These are phyloP conservation scores for Darksidea phi DNA, from an alignment of 495 filamentous ascomycete genomes.

Conservation along the genomic window DNA sequence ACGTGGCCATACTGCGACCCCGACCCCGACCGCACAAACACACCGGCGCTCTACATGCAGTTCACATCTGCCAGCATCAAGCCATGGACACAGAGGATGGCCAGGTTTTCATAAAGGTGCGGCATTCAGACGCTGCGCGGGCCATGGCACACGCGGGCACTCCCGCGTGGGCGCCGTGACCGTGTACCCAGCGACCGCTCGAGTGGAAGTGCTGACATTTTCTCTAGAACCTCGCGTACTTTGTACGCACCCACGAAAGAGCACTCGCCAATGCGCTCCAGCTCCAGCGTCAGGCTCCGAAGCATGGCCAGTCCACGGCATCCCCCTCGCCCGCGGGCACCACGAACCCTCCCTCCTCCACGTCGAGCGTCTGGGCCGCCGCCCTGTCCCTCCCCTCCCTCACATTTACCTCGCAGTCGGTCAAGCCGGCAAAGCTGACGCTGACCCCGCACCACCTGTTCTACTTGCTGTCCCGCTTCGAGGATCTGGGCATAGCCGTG, in stretches of 20 bases:
- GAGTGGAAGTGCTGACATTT: constrained; percentile 14
- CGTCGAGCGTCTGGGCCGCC: constrained; percentile 69
- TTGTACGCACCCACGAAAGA: constrained; percentile 96
- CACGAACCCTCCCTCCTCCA: constrained; percentile 46
- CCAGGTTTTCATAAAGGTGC: constrained; percentile 42
- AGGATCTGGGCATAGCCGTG: constrained; percentile 83
- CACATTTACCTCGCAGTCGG: constrained; percentile 75
- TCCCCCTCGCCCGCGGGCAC: constrained; percentile 48
- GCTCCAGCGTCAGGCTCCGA: constrained; percentile 65
- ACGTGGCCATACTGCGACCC: constrained; percentile 13
- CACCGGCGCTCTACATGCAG: constrained; percentile 29
- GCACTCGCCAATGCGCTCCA: constrained; percentile 94
- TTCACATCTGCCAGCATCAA: constrained; percentile 9
- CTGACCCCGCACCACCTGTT: constrained; percentile 97
- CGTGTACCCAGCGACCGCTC: background rate
- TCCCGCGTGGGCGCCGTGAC: no score
- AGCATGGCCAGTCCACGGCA: constrained; percentile 56
- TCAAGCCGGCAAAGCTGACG: constrained; percentile 87
- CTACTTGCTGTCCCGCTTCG: constrained; percentile 90
- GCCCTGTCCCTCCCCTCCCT: constrained; percentile 83
- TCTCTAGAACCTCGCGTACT: constrained; percentile 81
- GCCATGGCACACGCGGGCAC: no score
- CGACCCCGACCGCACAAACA: background rate
- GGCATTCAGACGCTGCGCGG: no score
- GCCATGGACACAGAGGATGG: constrained; percentile 42